Evolutionary conservation across 768 basidiomycete species (phyloP).

Genomic region (Coprinellus micaceus): DNA sequence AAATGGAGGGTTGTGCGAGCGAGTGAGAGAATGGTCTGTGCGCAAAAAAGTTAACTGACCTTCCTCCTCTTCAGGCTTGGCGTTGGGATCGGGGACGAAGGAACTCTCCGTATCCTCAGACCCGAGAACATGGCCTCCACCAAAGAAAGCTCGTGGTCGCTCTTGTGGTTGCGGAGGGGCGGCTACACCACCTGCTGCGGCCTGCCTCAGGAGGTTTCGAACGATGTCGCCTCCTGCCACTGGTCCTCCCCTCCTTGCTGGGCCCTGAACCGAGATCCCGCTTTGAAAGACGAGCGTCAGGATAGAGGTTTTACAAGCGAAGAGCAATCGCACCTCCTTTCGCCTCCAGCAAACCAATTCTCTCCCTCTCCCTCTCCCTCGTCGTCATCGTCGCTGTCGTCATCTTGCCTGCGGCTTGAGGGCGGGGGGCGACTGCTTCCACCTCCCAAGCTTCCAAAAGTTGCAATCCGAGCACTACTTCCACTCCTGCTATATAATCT

Average conservation of each 20-base stretch:
- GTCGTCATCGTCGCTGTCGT: constrained; percentile 45
- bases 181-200: constrained; percentile 19
- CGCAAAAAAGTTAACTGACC: constrained; percentile 15
- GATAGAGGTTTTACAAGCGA: not conserved
- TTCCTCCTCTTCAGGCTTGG: constrained; percentile 24
- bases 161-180: constrained; percentile 14
- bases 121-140: constrained; percentile 81
- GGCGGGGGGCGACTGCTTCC: constrained; percentile 15
- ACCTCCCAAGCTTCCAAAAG: constrained; percentile 18
- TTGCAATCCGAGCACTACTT: constrained; percentile 15
- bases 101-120: constrained; percentile 83
- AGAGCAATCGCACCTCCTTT: constrained; percentile 60
- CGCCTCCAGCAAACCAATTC: constrained; percentile 92
- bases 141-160: constrained; percentile 46
- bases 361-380: constrained; percentile 50
- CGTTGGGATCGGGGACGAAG: constrained; percentile 71
- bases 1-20: not conserved
- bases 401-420: constrained; percentile 3
- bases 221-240: not conserved
- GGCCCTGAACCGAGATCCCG: constrained; percentile 87
- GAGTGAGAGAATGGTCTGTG: not conserved
- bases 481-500: constrained; percentile 4
- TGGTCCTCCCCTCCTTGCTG: constrained; percentile 41
- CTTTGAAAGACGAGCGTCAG: constrained; percentile 35
- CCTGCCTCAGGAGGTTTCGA: not conserved